These are phyloP conservation scores for Suhomyces bribrorum DNA, from an alignment of 1,139 yeast species.

Conservation along the genomic window DNA sequence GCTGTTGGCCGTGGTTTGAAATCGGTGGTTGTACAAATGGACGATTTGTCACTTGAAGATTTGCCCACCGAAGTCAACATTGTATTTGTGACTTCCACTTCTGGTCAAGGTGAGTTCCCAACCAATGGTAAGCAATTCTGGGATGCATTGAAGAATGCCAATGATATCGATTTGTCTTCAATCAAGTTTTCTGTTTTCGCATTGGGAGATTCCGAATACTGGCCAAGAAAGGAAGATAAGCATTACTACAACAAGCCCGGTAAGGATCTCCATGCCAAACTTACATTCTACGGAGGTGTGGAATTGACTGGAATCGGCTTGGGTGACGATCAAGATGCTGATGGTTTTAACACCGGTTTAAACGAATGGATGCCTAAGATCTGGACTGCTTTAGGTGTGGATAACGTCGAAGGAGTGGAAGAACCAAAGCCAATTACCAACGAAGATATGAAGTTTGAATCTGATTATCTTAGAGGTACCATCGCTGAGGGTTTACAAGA, in stretches of 20 bases:
- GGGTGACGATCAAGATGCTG: slow-evolving; percentile 98
- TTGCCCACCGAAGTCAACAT: slow-evolving; percentile 79
- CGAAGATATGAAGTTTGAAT: slow-evolving; percentile 89
- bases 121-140: slow-evolving; percentile 90
- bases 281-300: slow-evolving; percentile 71
- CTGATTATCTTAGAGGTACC: slow-evolving; percentile 89
- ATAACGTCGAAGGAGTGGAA: slow-evolving; percentile 78
- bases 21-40: slow-evolving; percentile 77
- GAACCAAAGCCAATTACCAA: slow-evolving; percentile 96
- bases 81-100: slow-evolving; percentile 82
- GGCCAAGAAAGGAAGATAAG: slow-evolving; percentile 97
- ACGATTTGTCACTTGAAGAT: slow-evolving; percentile 80
- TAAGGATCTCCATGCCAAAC: slow-evolving; percentile 64
- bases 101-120: slow-evolving; percentile 98
- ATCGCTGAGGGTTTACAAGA: slow-evolving; percentile 86
- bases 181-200: slow-evolving; percentile 81
- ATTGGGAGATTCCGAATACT: slow-evolving; percentile 89
- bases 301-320: slow-evolving; percentile 75
- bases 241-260: slow-evolving; percentile 95
- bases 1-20: slow-evolving; percentile 87
- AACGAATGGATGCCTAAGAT: slow-evolving; percentile 81
- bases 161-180: slow-evolving; percentile 71
- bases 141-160: slow-evolving; percentile 74
- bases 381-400: slow-evolving; percentile 91
- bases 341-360: slow-evolving; percentile 89